Percentiles rank a stretch among this genome's conserved stretches.
Evolutionary conservation across 805 yeast species (phyloP).

Genomic region (Danielozyma ontarioensis): DNA sequence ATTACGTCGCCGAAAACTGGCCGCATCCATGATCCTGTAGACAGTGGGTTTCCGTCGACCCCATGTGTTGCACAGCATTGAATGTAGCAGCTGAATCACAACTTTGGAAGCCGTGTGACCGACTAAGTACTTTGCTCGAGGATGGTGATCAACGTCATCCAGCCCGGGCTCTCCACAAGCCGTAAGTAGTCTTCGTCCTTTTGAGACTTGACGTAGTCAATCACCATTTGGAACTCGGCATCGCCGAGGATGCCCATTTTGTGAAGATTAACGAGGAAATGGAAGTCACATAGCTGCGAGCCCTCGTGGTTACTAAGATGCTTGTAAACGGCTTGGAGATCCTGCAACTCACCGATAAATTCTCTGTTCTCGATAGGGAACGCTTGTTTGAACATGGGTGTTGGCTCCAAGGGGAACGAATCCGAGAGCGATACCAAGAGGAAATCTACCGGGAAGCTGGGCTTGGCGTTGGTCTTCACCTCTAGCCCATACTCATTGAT

Average conservation of each 20-base stretch:
- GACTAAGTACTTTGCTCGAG: slow-evolving; percentile 29
- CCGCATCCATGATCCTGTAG: too few species aligned
- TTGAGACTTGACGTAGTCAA: slow-evolving; percentile 41
- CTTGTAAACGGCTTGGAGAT: slow-evolving; percentile 47
- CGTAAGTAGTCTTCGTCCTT: slow-evolving; percentile 42
- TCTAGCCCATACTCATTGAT: slow-evolving; percentile 84
- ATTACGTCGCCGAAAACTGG: too few species aligned
- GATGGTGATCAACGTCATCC: slow-evolving; percentile 72
- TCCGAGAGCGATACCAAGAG: slow-evolving; percentile 83
- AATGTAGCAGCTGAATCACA: too few species aligned
- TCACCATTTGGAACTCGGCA: slow-evolving; percentile 48
- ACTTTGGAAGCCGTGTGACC: too few species aligned
- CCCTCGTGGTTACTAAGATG: slow-evolving; percentile 42
- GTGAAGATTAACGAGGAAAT: slow-evolving; percentile 56
- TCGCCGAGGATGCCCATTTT: slow-evolving; percentile 53
- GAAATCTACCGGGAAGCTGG: slow-evolving; percentile 24
- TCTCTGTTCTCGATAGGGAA: slow-evolving; percentile 83
- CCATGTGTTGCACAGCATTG: too few species aligned
- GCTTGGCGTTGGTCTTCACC: slow-evolving; percentile 63
- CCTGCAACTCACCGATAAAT: slow-evolving; percentile 70
- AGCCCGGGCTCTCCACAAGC: slow-evolving; percentile 62
- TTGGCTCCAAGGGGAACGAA: slow-evolving; percentile 74
- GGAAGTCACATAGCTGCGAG: slow-evolving; percentile 60
- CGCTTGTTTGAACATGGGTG: slow-evolving; percentile 44
- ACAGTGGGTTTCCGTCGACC: too few species aligned